Evolutionary conservation across 441 rosid species (phyloP).

Genomic region (Pelargonium myrrhifolium): DNA sequence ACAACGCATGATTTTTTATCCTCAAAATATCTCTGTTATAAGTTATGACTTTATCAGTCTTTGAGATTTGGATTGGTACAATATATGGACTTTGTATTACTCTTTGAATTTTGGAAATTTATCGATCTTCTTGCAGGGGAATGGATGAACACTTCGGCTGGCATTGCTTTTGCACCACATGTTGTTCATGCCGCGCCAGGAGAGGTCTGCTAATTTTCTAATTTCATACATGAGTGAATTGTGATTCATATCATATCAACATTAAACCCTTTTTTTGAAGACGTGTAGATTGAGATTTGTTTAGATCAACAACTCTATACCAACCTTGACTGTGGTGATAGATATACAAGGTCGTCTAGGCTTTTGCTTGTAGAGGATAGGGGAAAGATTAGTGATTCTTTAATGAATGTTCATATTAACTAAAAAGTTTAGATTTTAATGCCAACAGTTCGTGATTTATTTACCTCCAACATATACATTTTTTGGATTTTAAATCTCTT

Average conservation of each 20-base stretch:
- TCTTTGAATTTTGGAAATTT: neutral
- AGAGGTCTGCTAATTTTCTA: slow-evolving; percentile 47
- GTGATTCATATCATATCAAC: neutral
- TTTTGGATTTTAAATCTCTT: too few relatives aligned
- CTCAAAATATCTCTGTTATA: neutral
- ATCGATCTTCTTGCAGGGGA: slow-evolving; percentile 44
- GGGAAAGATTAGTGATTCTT: too few relatives aligned
- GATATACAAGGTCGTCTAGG: too few relatives aligned
- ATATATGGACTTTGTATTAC: neutral
- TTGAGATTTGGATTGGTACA: neutral
- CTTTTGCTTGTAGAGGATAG: too few relatives aligned
- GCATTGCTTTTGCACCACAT: slow-evolving; percentile 92
- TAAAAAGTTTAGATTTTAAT: too few relatives aligned
- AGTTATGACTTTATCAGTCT: neutral
- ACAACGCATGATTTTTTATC: neutral
- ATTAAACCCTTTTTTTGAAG: neutral
- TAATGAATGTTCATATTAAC: too few relatives aligned
- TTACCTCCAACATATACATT: too few relatives aligned
- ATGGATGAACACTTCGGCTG: slow-evolving; percentile 98
- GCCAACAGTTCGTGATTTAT: too few relatives aligned
- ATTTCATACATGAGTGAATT: neutral
- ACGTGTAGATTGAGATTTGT: too few relatives aligned
- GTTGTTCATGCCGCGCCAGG: slow-evolving; percentile 41
- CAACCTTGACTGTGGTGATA: too few relatives aligned
- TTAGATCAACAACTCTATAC: too few relatives aligned